phyloP scores from a whole-genome alignment of 306 rosid species.

The Quercus ilex region DNA sequence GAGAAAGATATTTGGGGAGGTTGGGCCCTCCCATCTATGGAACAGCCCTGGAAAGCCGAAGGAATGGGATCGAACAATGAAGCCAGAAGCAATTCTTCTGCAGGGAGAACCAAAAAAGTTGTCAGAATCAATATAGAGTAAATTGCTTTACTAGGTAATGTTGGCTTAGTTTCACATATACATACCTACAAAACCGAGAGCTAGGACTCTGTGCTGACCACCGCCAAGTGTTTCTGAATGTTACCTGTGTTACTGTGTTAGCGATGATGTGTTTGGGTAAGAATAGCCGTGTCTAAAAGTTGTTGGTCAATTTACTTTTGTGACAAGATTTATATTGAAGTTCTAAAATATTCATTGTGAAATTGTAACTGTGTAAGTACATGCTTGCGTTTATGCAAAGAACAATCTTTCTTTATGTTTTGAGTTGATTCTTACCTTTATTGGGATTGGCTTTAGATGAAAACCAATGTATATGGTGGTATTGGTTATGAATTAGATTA shows the following conservation, averaged over 20 bases:
- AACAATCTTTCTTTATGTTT: not conserved
- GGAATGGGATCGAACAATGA: conserved; percentile 30
- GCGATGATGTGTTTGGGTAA: not conserved
- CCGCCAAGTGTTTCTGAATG: not conserved
- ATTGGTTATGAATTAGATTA: too few species aligned
- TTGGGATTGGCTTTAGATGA: too few species aligned
- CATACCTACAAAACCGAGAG: not conserved
- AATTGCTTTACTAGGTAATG: not conserved
- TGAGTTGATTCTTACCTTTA: not conserved
- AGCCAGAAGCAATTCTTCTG: conserved; percentile 5
- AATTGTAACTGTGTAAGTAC: not conserved
- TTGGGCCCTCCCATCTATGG: conserved; percentile 29
- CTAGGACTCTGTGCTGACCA: not conserved
- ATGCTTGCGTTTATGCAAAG: not conserved
- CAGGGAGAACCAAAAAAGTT: conserved; percentile 52
- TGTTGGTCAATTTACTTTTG: not conserved
- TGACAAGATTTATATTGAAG: not conserved
- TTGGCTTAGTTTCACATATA: not conserved
- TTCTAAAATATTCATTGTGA: not conserved
- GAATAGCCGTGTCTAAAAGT: not conserved
- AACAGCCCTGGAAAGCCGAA: conserved; percentile 15
- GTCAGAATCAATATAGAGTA: conserved; percentile 78
- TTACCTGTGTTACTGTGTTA: not conserved
- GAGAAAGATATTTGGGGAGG: conserved; percentile 22
- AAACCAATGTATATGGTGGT: too few species aligned